phyloP scores from a whole-genome alignment of 1,284 basidiomycete genomes.

The Tremellales sp. region DNA sequence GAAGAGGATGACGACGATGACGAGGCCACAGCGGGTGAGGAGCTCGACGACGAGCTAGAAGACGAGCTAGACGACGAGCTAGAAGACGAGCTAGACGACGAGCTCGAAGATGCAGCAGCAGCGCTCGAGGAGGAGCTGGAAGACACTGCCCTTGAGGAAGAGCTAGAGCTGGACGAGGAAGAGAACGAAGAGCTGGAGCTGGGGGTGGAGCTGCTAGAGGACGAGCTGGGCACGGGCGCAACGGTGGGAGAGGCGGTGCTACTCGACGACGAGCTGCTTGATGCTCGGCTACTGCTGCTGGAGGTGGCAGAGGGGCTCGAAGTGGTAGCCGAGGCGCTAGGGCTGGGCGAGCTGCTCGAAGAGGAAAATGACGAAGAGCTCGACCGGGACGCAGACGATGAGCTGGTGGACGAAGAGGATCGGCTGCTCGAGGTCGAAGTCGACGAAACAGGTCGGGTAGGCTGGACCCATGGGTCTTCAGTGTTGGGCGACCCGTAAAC shows the following conservation, averaged over 20 bases:
- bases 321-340: background rate
- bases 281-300: background rate
- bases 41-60: background rate
- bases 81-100: slow-evolving; percentile 5
- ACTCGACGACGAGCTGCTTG: slow-evolving; percentile 2
- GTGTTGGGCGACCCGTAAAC: slow-evolving; percentile 5
- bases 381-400: slow-evolving; percentile 4
- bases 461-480: slow-evolving; percentile 12
- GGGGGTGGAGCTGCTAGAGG: background rate
- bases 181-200: background rate
- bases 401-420: background rate
- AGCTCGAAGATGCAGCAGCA: slow-evolving; percentile 2
- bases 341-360: background rate
- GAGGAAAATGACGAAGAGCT: slow-evolving; percentile 1
- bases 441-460: background rate
- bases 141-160: background rate
- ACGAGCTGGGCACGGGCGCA: background rate
- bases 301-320: background rate
- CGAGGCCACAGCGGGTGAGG: background rate
- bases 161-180: background rate
- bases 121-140: background rate
- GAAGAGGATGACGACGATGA: background rate
- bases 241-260: background rate
- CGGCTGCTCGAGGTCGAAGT: slow-evolving; percentile 1
- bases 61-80: background rate